Conservation (phyloP, 2,329 filamentous ascomycete species). For the Sclerotinia trifoliorum region DNA sequence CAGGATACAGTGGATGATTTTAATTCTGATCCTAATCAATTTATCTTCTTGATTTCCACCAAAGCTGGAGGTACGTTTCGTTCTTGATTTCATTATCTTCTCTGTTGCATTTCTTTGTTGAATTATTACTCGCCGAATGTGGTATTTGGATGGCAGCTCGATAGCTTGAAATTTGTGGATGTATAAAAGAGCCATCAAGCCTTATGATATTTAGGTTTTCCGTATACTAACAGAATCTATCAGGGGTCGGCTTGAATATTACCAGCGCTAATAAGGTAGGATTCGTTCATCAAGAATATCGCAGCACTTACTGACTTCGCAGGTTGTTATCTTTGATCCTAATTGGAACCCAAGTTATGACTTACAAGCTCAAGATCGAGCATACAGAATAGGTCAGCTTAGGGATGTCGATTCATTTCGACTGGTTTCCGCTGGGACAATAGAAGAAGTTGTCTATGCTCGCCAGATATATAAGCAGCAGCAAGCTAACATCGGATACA, state of each 20-base stretch:
- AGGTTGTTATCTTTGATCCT: slow-evolving; percentile 79
- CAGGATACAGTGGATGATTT: slow-evolving; percentile 83
- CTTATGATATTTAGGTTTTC: background rate
- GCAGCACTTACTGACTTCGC: background rate
- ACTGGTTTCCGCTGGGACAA: slow-evolving; percentile 83
- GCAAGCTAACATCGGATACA: slow-evolving; percentile 96
- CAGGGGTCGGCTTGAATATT: slow-evolving; percentile 85
- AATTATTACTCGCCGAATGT: background rate
- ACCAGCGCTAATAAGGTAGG: slow-evolving; percentile 92
- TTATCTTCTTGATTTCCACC: slow-evolving; percentile 94
- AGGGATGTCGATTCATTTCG: slow-evolving; percentile 95
- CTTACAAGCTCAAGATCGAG: slow-evolving; percentile 91
- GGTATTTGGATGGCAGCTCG: background rate
- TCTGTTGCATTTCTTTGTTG: background rate
- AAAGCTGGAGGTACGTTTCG: slow-evolving; percentile 65
- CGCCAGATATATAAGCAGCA: slow-evolving; percentile 99
- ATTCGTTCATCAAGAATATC: background rate
- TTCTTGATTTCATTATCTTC: background rate
- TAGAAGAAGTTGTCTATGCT: slow-evolving; percentile 96
- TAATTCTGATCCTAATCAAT: slow-evolving; percentile 82
- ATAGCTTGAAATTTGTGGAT: too few relatives aligned
- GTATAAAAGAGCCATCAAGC: background rate
- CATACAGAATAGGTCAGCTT: slow-evolving; percentile 90
- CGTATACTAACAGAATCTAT: slow-evolving; percentile 1
- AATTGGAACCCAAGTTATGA: slow-evolving; percentile 98